Conservation (phyloP, 306 rosid genomes). For the Rubus idaeus region DNA sequence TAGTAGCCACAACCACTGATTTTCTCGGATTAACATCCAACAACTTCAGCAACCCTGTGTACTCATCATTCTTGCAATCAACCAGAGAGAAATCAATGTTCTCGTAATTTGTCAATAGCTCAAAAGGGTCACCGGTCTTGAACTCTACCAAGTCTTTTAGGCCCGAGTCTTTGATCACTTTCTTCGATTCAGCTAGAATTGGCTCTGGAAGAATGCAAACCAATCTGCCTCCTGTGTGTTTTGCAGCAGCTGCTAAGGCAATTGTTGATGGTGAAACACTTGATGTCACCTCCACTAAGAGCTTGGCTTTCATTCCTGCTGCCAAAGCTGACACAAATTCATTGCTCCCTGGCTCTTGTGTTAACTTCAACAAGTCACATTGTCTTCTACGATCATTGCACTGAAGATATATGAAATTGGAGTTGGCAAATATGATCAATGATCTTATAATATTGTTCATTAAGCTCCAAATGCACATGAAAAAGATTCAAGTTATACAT, state of each 20-base stretch:
- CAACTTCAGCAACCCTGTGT: conserved; percentile 39
- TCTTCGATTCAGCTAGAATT: conserved; percentile 44
- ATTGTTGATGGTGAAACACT: conserved; percentile 53
- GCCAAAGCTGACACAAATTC: conserved; percentile 72
- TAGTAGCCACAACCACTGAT: conserved; percentile 59
- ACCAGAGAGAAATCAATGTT: conserved; percentile 66
- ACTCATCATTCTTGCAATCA: conserved; percentile 52
- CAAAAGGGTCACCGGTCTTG: conserved; percentile 54
- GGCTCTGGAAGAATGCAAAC: conserved; percentile 62
- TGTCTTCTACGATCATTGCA: conserved; percentile 38
- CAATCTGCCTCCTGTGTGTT: conserved; percentile 56
- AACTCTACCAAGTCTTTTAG: conserved; percentile 57
- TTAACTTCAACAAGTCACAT: conserved; percentile 33
- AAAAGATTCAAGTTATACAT: no score
- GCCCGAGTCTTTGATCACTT: conserved; percentile 44
- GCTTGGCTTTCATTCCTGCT: conserved; percentile 71
- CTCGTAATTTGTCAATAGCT: conserved; percentile 37
- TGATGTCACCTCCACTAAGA: conserved; percentile 63
- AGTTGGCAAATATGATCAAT: not conserved
- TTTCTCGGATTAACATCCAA: conserved; percentile 49
- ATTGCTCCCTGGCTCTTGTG: conserved; percentile 57
- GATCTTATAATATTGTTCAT: not conserved
- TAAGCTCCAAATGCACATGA: not conserved
- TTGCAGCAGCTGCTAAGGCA: conserved; percentile 62
- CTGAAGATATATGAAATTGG: conserved; percentile 22